Percentiles rank a stretch among this genome's conserved stretches.
Evolutionary conservation across 1,139 yeast genomes (phyloP).

Genomic region (Sugiyamaella japonica): DNA sequence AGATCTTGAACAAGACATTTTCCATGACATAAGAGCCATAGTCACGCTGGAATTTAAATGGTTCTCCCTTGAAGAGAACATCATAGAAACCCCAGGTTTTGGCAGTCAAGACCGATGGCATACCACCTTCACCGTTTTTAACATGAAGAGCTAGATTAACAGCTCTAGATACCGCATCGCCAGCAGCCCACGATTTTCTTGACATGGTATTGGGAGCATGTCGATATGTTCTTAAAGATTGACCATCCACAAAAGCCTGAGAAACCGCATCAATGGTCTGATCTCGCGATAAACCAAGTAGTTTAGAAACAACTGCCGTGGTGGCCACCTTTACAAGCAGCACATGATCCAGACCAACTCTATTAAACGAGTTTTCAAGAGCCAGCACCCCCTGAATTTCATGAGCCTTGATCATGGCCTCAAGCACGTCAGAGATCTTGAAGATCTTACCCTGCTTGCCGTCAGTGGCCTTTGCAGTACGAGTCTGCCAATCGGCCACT

Average conservation of each 20-base stretch:
- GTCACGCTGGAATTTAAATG: constrained; percentile 53
- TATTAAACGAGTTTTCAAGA: constrained; percentile 57
- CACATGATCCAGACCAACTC: constrained; percentile 62
- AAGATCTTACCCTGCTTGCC: constrained; percentile 45
- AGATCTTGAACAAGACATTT: constrained; percentile 57
- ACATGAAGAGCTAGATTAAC: constrained; percentile 56
- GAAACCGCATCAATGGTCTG: constrained; percentile 58
- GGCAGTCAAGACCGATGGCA: constrained; percentile 59
- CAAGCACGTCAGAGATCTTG: constrained; percentile 52
- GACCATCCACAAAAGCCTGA: constrained; percentile 63
- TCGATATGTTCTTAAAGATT: constrained; percentile 57
- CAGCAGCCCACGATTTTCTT: constrained; percentile 67
- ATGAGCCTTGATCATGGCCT: constrained; percentile 60
- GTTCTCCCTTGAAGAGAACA: constrained; percentile 54
- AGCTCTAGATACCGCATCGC: constrained; percentile 62
- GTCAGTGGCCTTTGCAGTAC: constrained; percentile 47
- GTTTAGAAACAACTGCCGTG: constrained; percentile 57
- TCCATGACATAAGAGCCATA: constrained; percentile 65
- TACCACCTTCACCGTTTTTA: constrained; percentile 54
- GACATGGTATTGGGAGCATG: constrained; percentile 65
- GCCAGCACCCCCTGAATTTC: constrained; percentile 62
- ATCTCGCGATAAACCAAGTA: constrained; percentile 50
- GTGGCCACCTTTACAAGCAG: constrained; percentile 61
- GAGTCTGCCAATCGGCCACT: constrained; percentile 56
- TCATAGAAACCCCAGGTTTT: constrained; percentile 63